Conservation (phyloP, 108 stramenopile species). For the Halocafeteria seosinensis region DNA sequence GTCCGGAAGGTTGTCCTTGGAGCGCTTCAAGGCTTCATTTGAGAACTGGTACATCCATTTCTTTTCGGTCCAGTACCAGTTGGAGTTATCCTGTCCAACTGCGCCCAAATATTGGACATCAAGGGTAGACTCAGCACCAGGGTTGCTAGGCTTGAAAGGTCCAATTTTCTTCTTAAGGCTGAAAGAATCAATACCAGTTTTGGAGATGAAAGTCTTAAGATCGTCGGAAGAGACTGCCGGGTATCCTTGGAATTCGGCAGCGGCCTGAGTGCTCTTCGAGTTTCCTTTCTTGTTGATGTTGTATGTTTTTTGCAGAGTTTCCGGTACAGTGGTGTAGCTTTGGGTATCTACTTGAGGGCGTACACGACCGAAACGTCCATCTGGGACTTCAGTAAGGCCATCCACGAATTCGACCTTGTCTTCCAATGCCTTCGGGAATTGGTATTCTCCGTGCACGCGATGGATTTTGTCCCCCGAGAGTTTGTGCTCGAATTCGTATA, state of each 20-base stretch:
- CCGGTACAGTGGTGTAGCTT: not conserved
- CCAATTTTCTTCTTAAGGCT: not conserved
- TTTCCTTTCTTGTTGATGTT: not conserved
- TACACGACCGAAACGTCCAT: not conserved
- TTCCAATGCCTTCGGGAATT: not conserved
- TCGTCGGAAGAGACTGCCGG: not conserved
- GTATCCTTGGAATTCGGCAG: not conserved
- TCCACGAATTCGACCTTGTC: not conserved
- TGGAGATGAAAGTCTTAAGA: not conserved
- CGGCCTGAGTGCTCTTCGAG: not conserved
- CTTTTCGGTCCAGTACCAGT: not conserved
- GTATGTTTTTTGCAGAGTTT: not conserved
- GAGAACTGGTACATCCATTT: not conserved
- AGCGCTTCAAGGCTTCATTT: not conserved
- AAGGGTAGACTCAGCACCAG: constrained; percentile 1
- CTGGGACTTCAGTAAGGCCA: not conserved
- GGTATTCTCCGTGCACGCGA: not conserved
- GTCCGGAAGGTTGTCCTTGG: not conserved
- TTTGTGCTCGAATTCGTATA: not conserved
- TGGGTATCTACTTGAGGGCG: not conserved
- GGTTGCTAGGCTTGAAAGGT: not conserved
- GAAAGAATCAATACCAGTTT: not conserved
- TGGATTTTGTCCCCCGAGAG: not conserved
- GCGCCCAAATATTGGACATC: constrained; percentile 5
- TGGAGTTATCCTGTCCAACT: not conserved